These are phyloP conservation scores for Dictyophora rubrovolvata DNA, from an alignment of 768 basidiomycete genomes.

Conservation along the genomic window DNA sequence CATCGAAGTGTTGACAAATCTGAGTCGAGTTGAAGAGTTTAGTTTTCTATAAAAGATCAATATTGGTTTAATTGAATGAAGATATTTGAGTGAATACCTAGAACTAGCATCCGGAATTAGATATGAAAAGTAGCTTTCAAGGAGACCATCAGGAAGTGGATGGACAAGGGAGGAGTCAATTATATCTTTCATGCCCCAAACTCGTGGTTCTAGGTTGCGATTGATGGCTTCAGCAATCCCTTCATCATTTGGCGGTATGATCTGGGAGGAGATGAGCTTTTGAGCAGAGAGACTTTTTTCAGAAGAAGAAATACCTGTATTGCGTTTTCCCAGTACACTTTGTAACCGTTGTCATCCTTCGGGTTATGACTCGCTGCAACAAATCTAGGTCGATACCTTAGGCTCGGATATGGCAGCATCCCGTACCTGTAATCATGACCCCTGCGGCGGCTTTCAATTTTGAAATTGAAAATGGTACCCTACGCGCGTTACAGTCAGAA, in stretches of 20 bases:
- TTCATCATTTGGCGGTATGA: conserved; percentile 73
- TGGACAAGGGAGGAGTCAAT: conserved; percentile 34
- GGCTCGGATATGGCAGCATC: conserved; percentile 4
- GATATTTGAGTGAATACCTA: conserved; percentile 18
- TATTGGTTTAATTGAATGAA: neutral
- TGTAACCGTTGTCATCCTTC: conserved; percentile 88
- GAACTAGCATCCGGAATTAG: conserved; percentile 19
- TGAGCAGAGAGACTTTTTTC: neutral
- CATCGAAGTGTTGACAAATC: conserved; percentile 83
- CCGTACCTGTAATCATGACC: conserved; percentile 81
- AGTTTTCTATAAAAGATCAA: conserved; percentile 18
- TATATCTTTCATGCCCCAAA: conserved; percentile 31
- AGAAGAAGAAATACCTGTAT: conserved; percentile 46
- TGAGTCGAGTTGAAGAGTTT: conserved; percentile 31
- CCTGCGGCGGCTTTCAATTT: conserved; percentile 63
- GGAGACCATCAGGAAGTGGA: conserved; percentile 52
- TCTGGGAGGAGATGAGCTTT: conserved; percentile 32
- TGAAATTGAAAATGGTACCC: conserved; percentile 73
- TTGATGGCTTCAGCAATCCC: conserved; percentile 64
- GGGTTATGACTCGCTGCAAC: conserved; percentile 75
- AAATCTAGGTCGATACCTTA: conserved; percentile 3
- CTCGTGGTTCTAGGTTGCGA: conserved; percentile 44
- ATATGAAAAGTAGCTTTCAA: conserved; percentile 44
- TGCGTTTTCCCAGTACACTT: conserved; percentile 87
- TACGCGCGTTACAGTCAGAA: conserved; percentile 20